phyloP scores from a whole-genome alignment of 2,329 filamentous ascomycete genomes.

The Diaporthe helianthi region DNA sequence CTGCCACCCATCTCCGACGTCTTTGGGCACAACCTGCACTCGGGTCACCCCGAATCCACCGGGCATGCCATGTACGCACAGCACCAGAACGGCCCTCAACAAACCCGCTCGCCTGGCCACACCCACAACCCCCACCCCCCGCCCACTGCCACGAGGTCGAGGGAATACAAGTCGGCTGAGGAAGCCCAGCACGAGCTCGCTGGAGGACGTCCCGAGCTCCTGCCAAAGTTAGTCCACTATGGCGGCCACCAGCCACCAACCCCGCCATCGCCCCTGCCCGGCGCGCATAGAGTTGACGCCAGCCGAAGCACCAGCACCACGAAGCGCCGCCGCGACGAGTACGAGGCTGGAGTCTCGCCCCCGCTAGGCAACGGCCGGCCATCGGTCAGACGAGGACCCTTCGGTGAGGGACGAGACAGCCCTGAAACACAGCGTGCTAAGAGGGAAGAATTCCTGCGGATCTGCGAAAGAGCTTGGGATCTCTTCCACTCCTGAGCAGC shows the following conservation, averaged over 20 bases:
- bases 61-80: conserved; percentile 62
- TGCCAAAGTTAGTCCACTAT: conserved; percentile 95
- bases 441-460: conserved; percentile 87
- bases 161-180: conserved; percentile 95
- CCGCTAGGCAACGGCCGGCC: conserved; percentile 79
- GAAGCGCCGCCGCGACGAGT: conserved; percentile 86
- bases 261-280: conserved; percentile 78
- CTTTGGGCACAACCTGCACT: conserved; percentile 77
- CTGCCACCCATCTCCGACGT: conserved; percentile 94
- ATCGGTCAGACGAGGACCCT: conserved; percentile 69
- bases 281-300: conserved; percentile 53
- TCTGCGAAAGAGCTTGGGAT: conserved; percentile 94
- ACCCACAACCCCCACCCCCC: conserved; percentile 61
- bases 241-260: conserved; percentile 92
- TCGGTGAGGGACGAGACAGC: conserved; percentile 81
- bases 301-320: conserved; percentile 60
- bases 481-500: conserved; percentile 83
- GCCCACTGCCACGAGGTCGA: conserved; percentile 67
- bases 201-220: conserved; percentile 88
- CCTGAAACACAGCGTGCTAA: conserved; percentile 84
- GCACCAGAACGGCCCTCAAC: conserved; percentile 69
- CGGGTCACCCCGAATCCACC: conserved; percentile 64
- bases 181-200: conserved; percentile 91
- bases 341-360: conserved; percentile 89
- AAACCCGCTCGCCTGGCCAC: conserved; percentile 80